Percentiles rank a stretch among this genome's conserved stretches.
Conservation (phyloP, 345 rosid genomes). For the Arabis hirsuta region DNA sequence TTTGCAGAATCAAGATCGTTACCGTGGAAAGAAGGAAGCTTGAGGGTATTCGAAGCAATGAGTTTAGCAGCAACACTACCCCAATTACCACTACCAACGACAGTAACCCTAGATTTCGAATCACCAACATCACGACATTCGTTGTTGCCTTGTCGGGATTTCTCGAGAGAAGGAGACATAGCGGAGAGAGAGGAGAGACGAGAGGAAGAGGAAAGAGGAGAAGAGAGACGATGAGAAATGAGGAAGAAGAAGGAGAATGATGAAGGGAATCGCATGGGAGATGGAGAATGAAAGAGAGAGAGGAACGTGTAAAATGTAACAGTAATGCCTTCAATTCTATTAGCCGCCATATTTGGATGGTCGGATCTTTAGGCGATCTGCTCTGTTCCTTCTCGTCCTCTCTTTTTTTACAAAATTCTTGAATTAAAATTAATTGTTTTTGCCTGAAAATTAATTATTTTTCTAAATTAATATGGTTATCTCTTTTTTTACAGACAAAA, state of each 20-base stretch:
- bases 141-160: conserved; percentile 11
- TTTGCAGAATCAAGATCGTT: neutral
- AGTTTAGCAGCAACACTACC: conserved; percentile 98
- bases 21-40: conserved; percentile 82
- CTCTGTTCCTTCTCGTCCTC: conserved; percentile 12
- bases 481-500: too few relatives aligned
- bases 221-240: conserved; percentile 22
- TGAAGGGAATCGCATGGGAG: conserved; percentile 39
- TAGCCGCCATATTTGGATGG: conserved; percentile 35
- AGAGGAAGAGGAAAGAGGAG: conserved; percentile 1
- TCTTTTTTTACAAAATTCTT: too few relatives aligned
- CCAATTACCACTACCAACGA: conserved; percentile 98
- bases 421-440: too few relatives aligned
- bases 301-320: conserved; percentile 17
- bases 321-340: conserved; percentile 15
- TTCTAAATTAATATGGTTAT: too few relatives aligned
- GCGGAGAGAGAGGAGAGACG: conserved; percentile 36
- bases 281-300: conserved; percentile 35
- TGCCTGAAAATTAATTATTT: too few relatives aligned
- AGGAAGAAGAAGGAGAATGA: conserved; percentile 39
- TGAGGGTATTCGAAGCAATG: conserved; percentile 86
- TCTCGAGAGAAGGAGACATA: conserved; percentile 50
- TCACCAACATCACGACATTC: neutral
- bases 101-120: conserved; percentile 67
- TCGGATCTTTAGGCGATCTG: conserved; percentile 37